Evolutionary conservation across 169 alveolate species (phyloP).

Genomic region (Plasmodium adleri): DNA sequence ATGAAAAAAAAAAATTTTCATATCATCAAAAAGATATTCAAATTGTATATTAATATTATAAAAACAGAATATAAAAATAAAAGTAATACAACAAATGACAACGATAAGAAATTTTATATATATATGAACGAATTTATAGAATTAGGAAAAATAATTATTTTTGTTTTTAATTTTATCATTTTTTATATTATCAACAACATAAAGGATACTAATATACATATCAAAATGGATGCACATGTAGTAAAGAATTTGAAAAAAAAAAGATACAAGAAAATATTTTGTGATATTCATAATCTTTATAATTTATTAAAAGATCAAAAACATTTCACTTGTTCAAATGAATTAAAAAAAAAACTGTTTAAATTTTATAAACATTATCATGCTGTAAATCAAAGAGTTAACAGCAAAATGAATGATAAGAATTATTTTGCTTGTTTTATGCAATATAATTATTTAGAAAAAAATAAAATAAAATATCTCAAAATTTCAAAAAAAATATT

Average conservation of each 20-base stretch:
- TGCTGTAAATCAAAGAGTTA: not conserved
- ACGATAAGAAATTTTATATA: too few relatives aligned
- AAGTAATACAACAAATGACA: not conserved
- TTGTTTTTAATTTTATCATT: slow-evolving; percentile 28
- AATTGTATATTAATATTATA: slow-evolving; percentile 11
- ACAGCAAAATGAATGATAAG: slow-evolving; percentile 7
- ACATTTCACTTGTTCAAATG: not conserved
- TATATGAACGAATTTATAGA: slow-evolving; percentile 1
- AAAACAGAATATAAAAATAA: not conserved
- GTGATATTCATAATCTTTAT: not conserved
- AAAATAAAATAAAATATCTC: not conserved
- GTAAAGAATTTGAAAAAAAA: slow-evolving; percentile 17
- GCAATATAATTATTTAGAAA: slow-evolving; percentile 12
- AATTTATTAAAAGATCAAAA: not conserved
- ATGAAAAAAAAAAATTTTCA: slow-evolving; percentile 39
- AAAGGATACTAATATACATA: not conserved
- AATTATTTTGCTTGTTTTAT: slow-evolving; percentile 21
- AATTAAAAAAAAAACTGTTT: slow-evolving; percentile 8
- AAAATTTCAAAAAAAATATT: slow-evolving; percentile 15
- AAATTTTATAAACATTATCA: slow-evolving; percentile 26
- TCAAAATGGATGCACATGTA: not conserved
- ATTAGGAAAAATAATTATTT: slow-evolving; percentile 8
- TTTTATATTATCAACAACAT: slow-evolving; percentile 25
- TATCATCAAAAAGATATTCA: slow-evolving; percentile 24
- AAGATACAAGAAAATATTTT: slow-evolving; percentile 4